phyloP scores from a whole-genome alignment of 495 filamentous ascomycete species.

The Daldinia loculata region DNA sequence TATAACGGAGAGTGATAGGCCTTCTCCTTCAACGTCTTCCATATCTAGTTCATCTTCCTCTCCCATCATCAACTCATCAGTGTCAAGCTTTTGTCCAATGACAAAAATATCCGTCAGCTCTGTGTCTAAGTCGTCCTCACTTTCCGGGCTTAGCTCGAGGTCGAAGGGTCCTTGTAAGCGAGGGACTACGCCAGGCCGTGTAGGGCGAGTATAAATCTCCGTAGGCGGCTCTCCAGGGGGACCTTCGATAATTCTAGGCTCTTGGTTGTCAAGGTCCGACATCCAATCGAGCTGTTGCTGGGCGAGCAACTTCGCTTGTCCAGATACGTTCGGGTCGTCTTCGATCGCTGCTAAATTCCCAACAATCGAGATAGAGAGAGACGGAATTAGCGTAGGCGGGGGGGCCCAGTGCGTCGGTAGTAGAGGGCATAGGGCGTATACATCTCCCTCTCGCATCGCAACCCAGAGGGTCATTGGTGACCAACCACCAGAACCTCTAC shows the following conservation, averaged over 20 bases:
- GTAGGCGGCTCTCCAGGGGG: conserved; percentile 50
- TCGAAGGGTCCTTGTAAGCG: conserved; percentile 87
- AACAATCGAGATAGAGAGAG: conserved; percentile 76
- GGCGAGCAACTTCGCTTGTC: conserved; percentile 66
- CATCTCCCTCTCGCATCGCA: conserved; percentile 85
- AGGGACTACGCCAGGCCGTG: conserved; percentile 74
- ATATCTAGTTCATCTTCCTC: conserved; percentile 64
- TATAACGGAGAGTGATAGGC: conserved; percentile 74
- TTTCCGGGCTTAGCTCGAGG: conserved; percentile 68
- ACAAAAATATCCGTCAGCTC: conserved; percentile 63
- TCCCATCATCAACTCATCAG: conserved; percentile 67
- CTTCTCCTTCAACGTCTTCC: conserved; percentile 67
- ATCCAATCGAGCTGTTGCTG: conserved; percentile 84
- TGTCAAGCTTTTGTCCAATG: conserved; percentile 63
- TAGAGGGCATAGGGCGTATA: conserved; percentile 90
- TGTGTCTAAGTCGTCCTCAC: conserved; percentile 73
- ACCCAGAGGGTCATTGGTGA: conserved; percentile 91
- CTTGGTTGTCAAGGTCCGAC: conserved; percentile 79
- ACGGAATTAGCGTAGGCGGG: conserved; percentile 76
- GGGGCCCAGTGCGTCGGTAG: conserved; percentile 83
- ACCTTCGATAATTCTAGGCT: conserved; percentile 63
- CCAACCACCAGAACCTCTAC: conserved; percentile 81
- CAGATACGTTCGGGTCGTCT: conserved; percentile 62
- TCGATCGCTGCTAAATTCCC: conserved; percentile 69
- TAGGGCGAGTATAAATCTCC: conserved; percentile 75